Base-by-base conservation (phyloP, 169 alveolate species). In the Fabrea salina region DNA sequence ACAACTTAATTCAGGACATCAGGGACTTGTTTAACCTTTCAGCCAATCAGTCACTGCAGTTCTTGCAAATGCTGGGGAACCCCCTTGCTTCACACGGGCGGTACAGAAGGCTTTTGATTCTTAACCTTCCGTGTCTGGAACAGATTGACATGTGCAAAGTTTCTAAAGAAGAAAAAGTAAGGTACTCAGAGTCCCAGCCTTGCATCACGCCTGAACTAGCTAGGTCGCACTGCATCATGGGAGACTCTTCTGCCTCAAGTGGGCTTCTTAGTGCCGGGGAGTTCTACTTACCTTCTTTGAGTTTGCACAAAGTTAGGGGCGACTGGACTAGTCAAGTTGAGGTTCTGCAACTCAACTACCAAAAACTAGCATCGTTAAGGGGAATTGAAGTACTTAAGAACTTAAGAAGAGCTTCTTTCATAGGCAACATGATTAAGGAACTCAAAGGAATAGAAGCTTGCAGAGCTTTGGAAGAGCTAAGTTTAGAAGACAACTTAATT, bases 401-500 rank as follows among this genome's bases (percentile, higher is more conserved):
- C 75, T 80, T 93, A 40, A 84, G 92, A 83, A 80, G 82, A 43
- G 75, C 89, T 7, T 81, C 85, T 72, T 80, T 91, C 11, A 81
- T 89, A 32, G 92, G 92, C 74, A 93, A 93, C 85, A 22, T 57
- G 5, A 85, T 93, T 16, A 79, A 77, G 33, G 85, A 85, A 58
- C 85, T 93, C 35, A 88, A 89, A 76, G 92, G 92, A 1, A 68
- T 93, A 16, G 79, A 75, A 11, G 82, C 84, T 50, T 84, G 89
- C 53, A 88, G 50, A 25, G 72, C 82, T 16, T 74, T 93, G 78
- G 95, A 88, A 66, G 95, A 88, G 54, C 77, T 93, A 27, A 84
- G 82, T 80, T 80, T 93, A 40, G 95, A 92, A 67, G 88, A 91
- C 71, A 93, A 93, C 67, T 80, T 83, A 59, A 89, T 93, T 4